Conservation (phyloP, 1,284 basidiomycete genomes). For the Irpex lacteus region DNA sequence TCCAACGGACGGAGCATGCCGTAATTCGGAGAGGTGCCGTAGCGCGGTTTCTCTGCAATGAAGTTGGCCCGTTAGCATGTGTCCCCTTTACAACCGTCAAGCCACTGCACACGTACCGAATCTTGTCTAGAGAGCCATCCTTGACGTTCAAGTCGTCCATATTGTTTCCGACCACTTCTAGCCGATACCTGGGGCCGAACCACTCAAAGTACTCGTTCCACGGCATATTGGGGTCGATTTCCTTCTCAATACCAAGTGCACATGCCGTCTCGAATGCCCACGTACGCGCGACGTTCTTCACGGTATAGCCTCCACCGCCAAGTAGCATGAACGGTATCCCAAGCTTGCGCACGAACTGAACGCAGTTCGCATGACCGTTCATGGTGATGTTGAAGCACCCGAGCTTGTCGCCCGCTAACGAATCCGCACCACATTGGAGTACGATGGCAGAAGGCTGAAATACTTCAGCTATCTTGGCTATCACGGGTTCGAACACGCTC, state of each 20-base stretch:
- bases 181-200: conserved; percentile 93
- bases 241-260: conserved; percentile 79
- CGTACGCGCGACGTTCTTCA: conserved; percentile 91
- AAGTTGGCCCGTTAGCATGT: not conserved
- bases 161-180: conserved; percentile 90
- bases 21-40: conserved; percentile 76
- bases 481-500: conserved; percentile 87
- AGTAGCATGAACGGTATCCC: conserved; percentile 89
- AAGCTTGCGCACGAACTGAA: conserved; percentile 82
- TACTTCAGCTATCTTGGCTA: conserved; percentile 87
- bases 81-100: not conserved
- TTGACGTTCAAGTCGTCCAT: conserved; percentile 92
- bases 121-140: conserved; percentile 78
- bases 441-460: conserved; percentile 89
- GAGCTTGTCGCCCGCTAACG: conserved; percentile 92
- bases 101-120: conserved; percentile 53
- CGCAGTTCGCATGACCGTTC: conserved; percentile 91
- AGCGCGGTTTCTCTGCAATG: conserved; percentile 62
- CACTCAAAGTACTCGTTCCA: conserved; percentile 98
- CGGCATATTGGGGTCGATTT: conserved; percentile 81
- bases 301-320: conserved; percentile 96
- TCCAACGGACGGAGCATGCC: conserved; percentile 83
- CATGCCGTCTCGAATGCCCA: conserved; percentile 99
- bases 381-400: conserved; percentile 97
- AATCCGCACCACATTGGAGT: conserved; percentile 96